Percentiles rank a stretch among this genome's conserved stretches.
phyloP scores from a whole-genome alignment of 352 stramenopile genomes.

The Pythium phragmiticola region DNA sequence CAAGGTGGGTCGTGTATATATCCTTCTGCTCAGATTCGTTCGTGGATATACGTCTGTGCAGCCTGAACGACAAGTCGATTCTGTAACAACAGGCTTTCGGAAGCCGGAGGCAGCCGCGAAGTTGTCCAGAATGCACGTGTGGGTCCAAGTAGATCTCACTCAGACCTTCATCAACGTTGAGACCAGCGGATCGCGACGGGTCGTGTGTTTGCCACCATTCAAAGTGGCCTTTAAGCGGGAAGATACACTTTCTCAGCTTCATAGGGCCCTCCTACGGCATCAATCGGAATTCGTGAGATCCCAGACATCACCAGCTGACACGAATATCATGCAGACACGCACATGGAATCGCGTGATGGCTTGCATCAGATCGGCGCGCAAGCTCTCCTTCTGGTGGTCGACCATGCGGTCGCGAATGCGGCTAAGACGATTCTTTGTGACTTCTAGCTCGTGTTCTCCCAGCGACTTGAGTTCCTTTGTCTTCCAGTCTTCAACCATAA shows the following conservation, averaged over 20 bases:
- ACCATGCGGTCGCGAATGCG: slow-evolving; percentile 53
- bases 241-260: slow-evolving; percentile 52
- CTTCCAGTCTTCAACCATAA: slow-evolving; percentile 64
- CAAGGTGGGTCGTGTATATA: not conserved
- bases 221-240: slow-evolving; percentile 55
- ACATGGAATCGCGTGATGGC: slow-evolving; percentile 51
- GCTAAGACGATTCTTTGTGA: slow-evolving; percentile 49
- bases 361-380: slow-evolving; percentile 44
- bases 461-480: slow-evolving; percentile 44
- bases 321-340: slow-evolving; percentile 6
- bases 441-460: slow-evolving; percentile 59
- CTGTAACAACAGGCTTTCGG: slow-evolving; percentile 55
- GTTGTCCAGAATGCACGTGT: slow-evolving; percentile 1
- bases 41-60: slow-evolving; percentile 6
- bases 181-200: slow-evolving; percentile 34
- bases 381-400: slow-evolving; percentile 42
- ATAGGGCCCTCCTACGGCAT: slow-evolving; percentile 41
- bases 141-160: slow-evolving; percentile 27
- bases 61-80: slow-evolving; percentile 34
- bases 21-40: not conserved
- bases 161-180: slow-evolving; percentile 27
- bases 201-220: slow-evolving; percentile 64
- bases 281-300: not conserved
- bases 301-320: not conserved
- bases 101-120: slow-evolving; percentile 36